phyloP scores from a whole-genome alignment of 306 rosid genomes.

The Psophocarpus tetragonolobus region DNA sequence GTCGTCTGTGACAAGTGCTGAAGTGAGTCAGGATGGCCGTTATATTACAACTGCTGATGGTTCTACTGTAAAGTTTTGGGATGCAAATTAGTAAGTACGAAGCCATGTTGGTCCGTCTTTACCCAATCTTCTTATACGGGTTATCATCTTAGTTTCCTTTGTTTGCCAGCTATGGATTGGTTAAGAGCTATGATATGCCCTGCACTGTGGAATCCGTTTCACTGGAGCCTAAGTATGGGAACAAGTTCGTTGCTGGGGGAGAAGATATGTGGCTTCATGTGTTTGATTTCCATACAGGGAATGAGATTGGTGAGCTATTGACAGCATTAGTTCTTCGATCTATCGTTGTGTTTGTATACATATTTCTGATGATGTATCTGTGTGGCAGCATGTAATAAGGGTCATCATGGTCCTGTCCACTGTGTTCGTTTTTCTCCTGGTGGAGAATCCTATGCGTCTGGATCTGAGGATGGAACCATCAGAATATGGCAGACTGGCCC shows the following conservation, averaged over 20 bases:
- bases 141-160: slow-evolving; percentile 27
- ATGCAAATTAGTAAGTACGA: slow-evolving; percentile 84
- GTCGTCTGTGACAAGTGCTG: slow-evolving; percentile 93
- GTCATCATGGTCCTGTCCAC: slow-evolving; percentile 99
- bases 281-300: slow-evolving; percentile 88
- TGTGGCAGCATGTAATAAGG: slow-evolving; percentile 95
- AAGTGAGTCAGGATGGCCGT: slow-evolving; percentile 98
- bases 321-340: neutral
- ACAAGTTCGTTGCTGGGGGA: slow-evolving; percentile 94
- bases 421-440: slow-evolving; percentile 96
- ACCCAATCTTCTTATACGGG: slow-evolving; percentile 20
- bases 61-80: slow-evolving; percentile 95
- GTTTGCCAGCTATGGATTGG: slow-evolving; percentile 77
- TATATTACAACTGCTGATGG: slow-evolving; percentile 98
- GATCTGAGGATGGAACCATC: slow-evolving; percentile 98
- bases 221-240: slow-evolving; percentile 90
- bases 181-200: slow-evolving; percentile 94
- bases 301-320: slow-evolving; percentile 76
- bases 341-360: neutral
- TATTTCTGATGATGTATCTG: slow-evolving; percentile 28
- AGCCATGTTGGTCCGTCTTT: slow-evolving; percentile 1
- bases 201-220: slow-evolving; percentile 95
- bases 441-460: slow-evolving; percentile 98
- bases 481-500: slow-evolving; percentile 99
- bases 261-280: slow-evolving; percentile 99